phyloP scores from a whole-genome alignment of 1,139 yeast genomes.

The Scheffersomyces stambukii region DNA sequence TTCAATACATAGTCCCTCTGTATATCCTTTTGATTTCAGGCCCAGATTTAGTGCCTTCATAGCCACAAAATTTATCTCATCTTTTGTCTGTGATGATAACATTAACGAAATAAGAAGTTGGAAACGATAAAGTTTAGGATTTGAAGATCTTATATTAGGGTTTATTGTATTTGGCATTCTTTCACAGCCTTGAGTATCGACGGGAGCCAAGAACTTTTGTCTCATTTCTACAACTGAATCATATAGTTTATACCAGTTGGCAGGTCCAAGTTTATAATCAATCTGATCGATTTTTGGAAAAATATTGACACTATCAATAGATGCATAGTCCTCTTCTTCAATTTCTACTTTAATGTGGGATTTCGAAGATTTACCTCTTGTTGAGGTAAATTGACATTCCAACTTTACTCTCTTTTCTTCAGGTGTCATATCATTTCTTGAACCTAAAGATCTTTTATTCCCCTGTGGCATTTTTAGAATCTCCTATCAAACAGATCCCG shows the following conservation, averaged over 20 bases:
- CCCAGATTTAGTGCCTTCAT: slow-evolving; percentile 53
- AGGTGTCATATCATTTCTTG: not conserved
- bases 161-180: slow-evolving; percentile 54
- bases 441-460: too few species aligned
- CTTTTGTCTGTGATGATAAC: slow-evolving; percentile 92
- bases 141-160: slow-evolving; percentile 19
- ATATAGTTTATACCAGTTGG: slow-evolving; percentile 53
- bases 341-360: slow-evolving; percentile 10
- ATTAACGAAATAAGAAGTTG: slow-evolving; percentile 76
- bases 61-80: slow-evolving; percentile 75
- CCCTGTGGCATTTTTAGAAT: too few species aligned
- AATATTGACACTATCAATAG: slow-evolving; percentile 14
- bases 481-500: too few species aligned
- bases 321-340: slow-evolving; percentile 5
- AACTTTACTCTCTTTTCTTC: not conserved
- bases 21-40: slow-evolving; percentile 1
- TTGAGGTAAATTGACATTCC: slow-evolving; percentile 1
- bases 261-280: slow-evolving; percentile 26
- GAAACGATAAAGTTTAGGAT: slow-evolving; percentile 53
- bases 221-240: slow-evolving; percentile 65
- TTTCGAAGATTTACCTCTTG: too few species aligned
- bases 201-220: slow-evolving; percentile 64
- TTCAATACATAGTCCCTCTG: slow-evolving; percentile 29
- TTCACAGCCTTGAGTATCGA: slow-evolving; percentile 87
- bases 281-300: slow-evolving; percentile 12